Evolutionary conservation across 192 early-diverging fungal species (phyloP), one percentile per base, ranked within the genome.

Genomic region (Cladochytrium replicatum): DNA sequence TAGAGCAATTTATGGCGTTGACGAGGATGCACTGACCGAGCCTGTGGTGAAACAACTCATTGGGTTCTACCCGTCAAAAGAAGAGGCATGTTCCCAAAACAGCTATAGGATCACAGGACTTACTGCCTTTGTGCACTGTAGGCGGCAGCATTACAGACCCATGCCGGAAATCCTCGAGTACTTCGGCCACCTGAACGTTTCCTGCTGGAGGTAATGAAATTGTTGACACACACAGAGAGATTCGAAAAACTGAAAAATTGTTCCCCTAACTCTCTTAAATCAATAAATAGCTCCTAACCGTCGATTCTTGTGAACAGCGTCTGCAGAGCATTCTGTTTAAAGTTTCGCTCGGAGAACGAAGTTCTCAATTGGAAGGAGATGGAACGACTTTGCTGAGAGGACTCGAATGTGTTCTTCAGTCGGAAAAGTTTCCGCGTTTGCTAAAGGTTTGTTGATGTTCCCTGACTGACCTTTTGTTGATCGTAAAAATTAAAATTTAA

Each of bases 391-490:
- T 31, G 26, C 29, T 50, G 1, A 17, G 27, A 4, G 67, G 54
- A 19, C 54, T 67, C 19, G 24, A 41, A 6, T 32, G 48, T 27
- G 41, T 71, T 41, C 48, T 51, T 15, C 48, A 54, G 11, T 63
- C 55, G 0, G 52, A 62, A 6, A 34, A 45, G n/a, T 71, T 64
- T 57, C 32, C 60, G 2, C 38, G 41, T 4, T 31, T 71, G 1
- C 32, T 71, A n/a, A 60, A 71, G 60, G 68, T 67, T 29, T 3
- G 55, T 15, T 9, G 24, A n/a, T n/a, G n/a, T n/a, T n/a, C n/a
- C n/a, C n/a, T n/a, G n/a, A n/a, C n/a, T n/a, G n/a, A n/a, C 26
- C 17, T 9, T 24, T 4, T 9, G n/a, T 19, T 42, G 0, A 8
- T 55, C 2, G 23, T 52, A 58, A 48, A 52, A 27, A 17, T 40